A percentile compares a stretch with the other conserved stretches of the same genome.
Conservation (phyloP, 495 filamentous ascomycete genomes). For the Penicillium paradoxum region DNA sequence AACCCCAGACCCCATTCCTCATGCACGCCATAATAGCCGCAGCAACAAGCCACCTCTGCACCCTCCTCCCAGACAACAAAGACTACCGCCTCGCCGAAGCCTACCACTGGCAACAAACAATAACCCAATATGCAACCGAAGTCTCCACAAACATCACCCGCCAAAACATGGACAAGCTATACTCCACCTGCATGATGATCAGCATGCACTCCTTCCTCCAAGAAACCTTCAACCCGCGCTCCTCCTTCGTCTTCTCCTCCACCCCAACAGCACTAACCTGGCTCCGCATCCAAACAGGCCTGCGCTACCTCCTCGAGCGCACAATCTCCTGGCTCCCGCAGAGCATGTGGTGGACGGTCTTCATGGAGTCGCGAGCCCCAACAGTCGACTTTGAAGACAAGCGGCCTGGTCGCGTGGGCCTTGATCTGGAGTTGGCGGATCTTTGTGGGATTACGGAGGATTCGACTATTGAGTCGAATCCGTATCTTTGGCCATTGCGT, state of each 20-base stretch:
- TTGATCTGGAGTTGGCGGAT: constrained; percentile 34
- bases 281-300: constrained; percentile 38
- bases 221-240: constrained; percentile 31
- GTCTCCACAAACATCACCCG: constrained; percentile 23
- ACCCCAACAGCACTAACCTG: constrained; percentile 36
- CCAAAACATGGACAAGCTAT: constrained; percentile 42
- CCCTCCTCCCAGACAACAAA: constrained; percentile 22
- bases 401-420: constrained; percentile 28
- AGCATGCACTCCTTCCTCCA: constrained; percentile 36
- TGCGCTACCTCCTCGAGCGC: constrained; percentile 34
- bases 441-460: constrained; percentile 36
- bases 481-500: constrained; percentile 36
- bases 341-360: constrained; percentile 39
- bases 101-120: constrained; percentile 42
- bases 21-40: constrained; percentile 45
- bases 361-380: constrained; percentile 26
- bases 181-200: constrained; percentile 40
- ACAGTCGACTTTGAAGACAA: constrained; percentile 25
- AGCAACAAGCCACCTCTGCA: constrained; percentile 38
- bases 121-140: constrained; percentile 34
- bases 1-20: constrained; percentile 37
- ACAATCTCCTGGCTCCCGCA: constrained; percentile 26
- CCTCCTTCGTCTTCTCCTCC: constrained; percentile 40
- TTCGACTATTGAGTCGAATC: constrained; percentile 34
- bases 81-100: constrained; percentile 34